phyloP scores from a whole-genome alignment of 805 yeast species.

The Cyberlindnera mrakii region DNA sequence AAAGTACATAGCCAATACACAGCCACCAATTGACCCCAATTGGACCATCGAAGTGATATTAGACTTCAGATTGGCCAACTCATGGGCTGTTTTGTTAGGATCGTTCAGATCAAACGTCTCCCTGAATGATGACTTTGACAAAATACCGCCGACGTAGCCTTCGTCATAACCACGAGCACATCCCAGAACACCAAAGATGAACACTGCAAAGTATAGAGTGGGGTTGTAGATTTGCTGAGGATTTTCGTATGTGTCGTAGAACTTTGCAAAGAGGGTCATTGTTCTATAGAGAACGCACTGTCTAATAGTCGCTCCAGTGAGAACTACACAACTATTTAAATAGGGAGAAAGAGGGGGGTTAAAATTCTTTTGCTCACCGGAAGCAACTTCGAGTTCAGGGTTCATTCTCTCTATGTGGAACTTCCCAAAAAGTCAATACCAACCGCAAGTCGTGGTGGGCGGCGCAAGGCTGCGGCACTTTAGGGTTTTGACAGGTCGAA shows the following conservation, averaged over 20 bases:
- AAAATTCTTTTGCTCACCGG: not conserved
- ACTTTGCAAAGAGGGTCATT: conserved; percentile 8
- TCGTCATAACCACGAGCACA: conserved; percentile 55
- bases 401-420: too few relatives aligned
- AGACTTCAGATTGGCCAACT: conserved; percentile 42
- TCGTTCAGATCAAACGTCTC: conserved; percentile 39
- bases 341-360: too few relatives aligned
- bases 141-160: conserved; percentile 42
- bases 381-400: not conserved
- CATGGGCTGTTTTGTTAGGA: conserved; percentile 26
- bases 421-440: too few relatives aligned
- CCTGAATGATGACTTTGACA: conserved; percentile 38
- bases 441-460: too few relatives aligned
- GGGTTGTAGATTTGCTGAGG: conserved; percentile 43
- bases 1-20: conserved; percentile 40
- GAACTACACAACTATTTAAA: too few relatives aligned
- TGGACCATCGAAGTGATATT: conserved; percentile 57
- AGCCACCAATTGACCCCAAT: conserved; percentile 49
- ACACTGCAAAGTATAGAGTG: conserved; percentile 38
- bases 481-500: too few relatives aligned
- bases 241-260: conserved; percentile 16
- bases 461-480: too few relatives aligned
- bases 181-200: conserved; percentile 50
- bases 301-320: too few relatives aligned
- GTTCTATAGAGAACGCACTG: not conserved